Evolutionary conservation across 75 land plant genomes (phyloP), one percentile per base, ranked within the genome.

Genomic region (Pinus albicaulis): DNA sequence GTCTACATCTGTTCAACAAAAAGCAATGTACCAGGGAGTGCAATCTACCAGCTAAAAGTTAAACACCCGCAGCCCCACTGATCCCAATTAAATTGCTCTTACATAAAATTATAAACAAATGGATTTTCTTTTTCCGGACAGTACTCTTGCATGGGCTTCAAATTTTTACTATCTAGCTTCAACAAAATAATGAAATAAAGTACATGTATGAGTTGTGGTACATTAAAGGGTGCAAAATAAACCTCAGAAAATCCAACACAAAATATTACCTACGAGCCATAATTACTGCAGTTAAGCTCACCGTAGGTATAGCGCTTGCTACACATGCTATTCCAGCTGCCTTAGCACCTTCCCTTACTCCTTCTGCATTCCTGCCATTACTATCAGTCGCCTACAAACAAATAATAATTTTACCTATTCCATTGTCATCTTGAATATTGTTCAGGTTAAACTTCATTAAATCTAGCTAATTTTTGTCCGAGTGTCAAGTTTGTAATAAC

Each of bases 271-370:
- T 53, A 25, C 24, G 26, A 59, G 36, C n/a, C n/a, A 20, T 16
- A 55, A 72, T 31, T 24, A 71, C 23, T 55, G 26, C 15, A 55
- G 56, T 55, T 72, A 5, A 34, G 24, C 79, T 64, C 75, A 94
- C 97, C 66, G 91, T 90, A 6, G 97, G 95, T 71, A 89, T 85
- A 28, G 95, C 82, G 69, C 79, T 79, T 63, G 74, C 82, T 72
- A 79, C 86, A 72, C 78, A 69, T 23, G 95, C 87, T 70, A 86
- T 68, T 16, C 82, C 75, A 65, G 90, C 97, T 12, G 90, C 87
- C 82, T 90, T 94, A 62, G 80, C 48, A 68, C 95, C 97, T 15
- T 78, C 85, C 76, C 76, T 79, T 64, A 88, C 86, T 20, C 90
- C 97, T 41, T 87, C 97, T 94, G 84, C 78, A 76, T 10, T 48